A percentile compares a stretch with the other conserved stretches of the same genome.
These are phyloP conservation scores for Avena insularis DNA, from an alignment of 176 grass and related monocot species.

Conservation along the genomic window DNA sequence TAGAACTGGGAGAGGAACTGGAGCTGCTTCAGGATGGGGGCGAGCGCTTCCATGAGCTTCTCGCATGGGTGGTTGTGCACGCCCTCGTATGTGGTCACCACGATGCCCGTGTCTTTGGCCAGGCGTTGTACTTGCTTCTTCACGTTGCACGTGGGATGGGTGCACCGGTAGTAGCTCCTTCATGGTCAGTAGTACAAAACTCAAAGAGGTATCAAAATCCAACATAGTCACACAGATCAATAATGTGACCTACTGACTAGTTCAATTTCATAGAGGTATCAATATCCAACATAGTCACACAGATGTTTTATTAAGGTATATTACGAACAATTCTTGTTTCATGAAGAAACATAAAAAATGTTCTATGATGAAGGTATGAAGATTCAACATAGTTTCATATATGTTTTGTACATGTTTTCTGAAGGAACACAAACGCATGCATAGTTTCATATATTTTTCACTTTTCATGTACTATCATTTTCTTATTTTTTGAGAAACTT, in stretches of 20 bases:
- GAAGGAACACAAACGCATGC: too few relatives aligned
- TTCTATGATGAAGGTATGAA: too few relatives aligned
- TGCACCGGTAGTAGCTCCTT: constrained; percentile 96
- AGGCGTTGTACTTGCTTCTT: constrained; percentile 94
- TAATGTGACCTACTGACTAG: background rate
- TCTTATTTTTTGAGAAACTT: too few relatives aligned
- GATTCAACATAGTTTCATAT: too few relatives aligned
- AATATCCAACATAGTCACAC: too few relatives aligned
- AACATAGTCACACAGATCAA: background rate
- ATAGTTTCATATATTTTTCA: too few relatives aligned
- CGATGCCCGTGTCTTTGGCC: constrained; percentile 82
- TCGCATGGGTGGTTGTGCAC: constrained; percentile 93
- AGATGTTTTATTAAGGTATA: too few relatives aligned
- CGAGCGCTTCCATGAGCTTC: constrained; percentile 86
- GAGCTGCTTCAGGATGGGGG: constrained; percentile 80
- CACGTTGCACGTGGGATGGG: constrained; percentile 87
- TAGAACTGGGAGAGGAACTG: constrained; percentile 81
- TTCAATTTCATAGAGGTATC: too few relatives aligned
- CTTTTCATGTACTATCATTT: too few relatives aligned
- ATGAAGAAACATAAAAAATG: too few relatives aligned
- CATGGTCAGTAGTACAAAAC: background rate
- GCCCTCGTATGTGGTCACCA: constrained; percentile 92
- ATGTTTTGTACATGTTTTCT: too few relatives aligned
- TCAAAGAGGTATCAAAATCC: background rate
- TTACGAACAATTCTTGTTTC: too few relatives aligned